phyloP scores from a whole-genome alignment of 2,329 filamentous ascomycete genomes.

The Ploettnerulaceae sp. region DNA sequence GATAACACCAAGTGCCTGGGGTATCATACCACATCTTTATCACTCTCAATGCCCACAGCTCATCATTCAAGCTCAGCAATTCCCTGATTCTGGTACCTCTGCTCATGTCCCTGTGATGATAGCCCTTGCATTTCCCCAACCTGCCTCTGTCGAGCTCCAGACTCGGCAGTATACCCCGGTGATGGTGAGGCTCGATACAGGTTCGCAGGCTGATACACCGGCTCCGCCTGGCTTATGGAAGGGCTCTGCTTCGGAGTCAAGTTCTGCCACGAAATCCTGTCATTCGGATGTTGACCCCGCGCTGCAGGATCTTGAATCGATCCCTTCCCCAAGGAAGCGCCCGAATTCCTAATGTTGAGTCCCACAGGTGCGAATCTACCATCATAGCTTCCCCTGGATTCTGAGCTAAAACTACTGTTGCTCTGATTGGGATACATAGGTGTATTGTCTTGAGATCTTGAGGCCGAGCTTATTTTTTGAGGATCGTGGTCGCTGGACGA shows the following conservation, averaged over 20 bases:
- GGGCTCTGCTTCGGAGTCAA: neutral
- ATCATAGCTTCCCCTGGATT: neutral
- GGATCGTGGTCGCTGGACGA: constrained; percentile 6
- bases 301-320: neutral
- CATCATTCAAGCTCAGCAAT: constrained; percentile 1
- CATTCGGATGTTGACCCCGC: constrained; percentile 1
- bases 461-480: neutral
- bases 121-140: neutral
- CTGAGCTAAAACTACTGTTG: neutral
- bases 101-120: neutral
- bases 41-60: neutral
- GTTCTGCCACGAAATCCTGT: constrained; percentile 8
- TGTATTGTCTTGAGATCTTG: neutral
- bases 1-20: neutral
- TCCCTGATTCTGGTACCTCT: neutral
- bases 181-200: neutral
- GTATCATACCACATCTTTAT: neutral
- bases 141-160: neutral
- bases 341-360: constrained; percentile 1
- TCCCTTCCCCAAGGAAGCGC: neutral
- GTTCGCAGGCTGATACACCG: neutral
- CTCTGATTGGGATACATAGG: neutral
- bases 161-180: neutral
- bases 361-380: neutral
- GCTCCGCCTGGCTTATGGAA: neutral